A percentile compares a stretch with the other conserved stretches of the same genome.
These are phyloP conservation scores for Fusarium burgessii DNA, from an alignment of 2,329 filamentous ascomycete genomes.

Conservation along the genomic window DNA sequence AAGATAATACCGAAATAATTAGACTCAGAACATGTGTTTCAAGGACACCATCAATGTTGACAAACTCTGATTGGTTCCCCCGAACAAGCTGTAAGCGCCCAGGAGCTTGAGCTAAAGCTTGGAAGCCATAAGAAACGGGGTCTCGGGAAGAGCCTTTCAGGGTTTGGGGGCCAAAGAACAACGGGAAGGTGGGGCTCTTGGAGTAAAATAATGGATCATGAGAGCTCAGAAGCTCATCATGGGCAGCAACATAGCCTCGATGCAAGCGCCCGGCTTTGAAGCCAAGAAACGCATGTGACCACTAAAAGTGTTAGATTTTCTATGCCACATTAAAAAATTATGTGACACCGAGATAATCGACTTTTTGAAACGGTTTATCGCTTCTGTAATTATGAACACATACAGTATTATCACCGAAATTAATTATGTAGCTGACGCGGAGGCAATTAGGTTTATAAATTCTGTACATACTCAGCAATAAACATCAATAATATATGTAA, in stretches of 20 bases:
- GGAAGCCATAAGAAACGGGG: conserved; percentile 31
- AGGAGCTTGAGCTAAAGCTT: conserved; percentile 36
- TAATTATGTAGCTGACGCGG: no score
- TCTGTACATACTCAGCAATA: no score
- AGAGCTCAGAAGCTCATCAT: conserved; percentile 32
- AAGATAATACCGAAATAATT: conserved; percentile 19
- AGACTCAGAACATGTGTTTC: conserved; percentile 1
- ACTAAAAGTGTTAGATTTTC: conserved; percentile 1
- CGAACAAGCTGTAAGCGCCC: conserved; percentile 45
- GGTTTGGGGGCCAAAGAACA: conserved; percentile 34
- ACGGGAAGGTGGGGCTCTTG: conserved; percentile 21
- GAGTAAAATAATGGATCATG: conserved; percentile 37
- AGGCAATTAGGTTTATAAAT: neutral
- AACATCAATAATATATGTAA: neutral
- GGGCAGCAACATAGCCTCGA: conserved; percentile 35
- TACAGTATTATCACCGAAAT: neutral
- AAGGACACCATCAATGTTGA: conserved; percentile 14
- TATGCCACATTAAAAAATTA: neutral
- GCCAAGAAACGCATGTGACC: conserved; percentile 38
- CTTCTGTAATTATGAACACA: neutral
- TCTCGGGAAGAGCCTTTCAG: conserved; percentile 34
- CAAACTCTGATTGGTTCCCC: conserved; percentile 40
- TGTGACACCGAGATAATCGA: neutral
- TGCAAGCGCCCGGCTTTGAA: conserved; percentile 41
- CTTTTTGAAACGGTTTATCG: neutral